Evolutionary conservation across 2,329 filamentous ascomycete genomes (phyloP).

Genomic region (Ascochyta clinopodiicola): DNA sequence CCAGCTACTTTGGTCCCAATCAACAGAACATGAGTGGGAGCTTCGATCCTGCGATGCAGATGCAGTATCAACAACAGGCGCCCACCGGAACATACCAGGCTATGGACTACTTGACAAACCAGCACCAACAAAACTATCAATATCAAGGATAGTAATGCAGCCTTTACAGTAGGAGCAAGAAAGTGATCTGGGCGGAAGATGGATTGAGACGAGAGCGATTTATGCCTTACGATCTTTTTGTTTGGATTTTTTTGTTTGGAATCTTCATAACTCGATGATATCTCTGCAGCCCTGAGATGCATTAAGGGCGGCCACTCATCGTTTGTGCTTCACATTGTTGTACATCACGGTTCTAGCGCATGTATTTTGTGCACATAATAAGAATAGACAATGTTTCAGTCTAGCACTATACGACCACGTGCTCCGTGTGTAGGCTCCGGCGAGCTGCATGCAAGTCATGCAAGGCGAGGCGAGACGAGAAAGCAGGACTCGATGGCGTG

Average conservation of each 20-base stretch:
- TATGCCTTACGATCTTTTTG: conserved; percentile 5
- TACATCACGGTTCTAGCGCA: conserved; percentile 1
- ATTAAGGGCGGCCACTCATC: conserved; percentile 15
- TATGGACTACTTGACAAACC: conserved; percentile 41
- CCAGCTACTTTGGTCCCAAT: conserved; percentile 41
- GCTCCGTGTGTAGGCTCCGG: too few species aligned
- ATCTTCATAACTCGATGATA: background rate
- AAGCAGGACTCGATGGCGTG: conserved; percentile 16
- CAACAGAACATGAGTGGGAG: conserved; percentile 36
- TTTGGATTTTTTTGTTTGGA: background rate
- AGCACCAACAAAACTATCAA: conserved; percentile 38
- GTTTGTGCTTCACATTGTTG: conserved; percentile 2
- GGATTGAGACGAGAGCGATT: background rate
- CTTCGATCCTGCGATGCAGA: conserved; percentile 34
- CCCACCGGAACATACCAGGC: conserved; percentile 35
- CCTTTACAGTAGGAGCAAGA: background rate
- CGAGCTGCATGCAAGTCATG: too few species aligned
- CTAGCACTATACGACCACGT: background rate
- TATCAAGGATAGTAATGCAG: conserved; percentile 19
- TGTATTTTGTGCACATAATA: conserved; percentile 3
- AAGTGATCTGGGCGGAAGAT: background rate
- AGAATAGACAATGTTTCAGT: background rate
- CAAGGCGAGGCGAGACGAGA: background rate
- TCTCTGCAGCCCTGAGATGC: conserved; percentile 15
- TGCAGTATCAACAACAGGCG: conserved; percentile 38